Evolutionary conservation across 257 asterid genomes (phyloP).

Genomic region (Mentha longifolia): DNA sequence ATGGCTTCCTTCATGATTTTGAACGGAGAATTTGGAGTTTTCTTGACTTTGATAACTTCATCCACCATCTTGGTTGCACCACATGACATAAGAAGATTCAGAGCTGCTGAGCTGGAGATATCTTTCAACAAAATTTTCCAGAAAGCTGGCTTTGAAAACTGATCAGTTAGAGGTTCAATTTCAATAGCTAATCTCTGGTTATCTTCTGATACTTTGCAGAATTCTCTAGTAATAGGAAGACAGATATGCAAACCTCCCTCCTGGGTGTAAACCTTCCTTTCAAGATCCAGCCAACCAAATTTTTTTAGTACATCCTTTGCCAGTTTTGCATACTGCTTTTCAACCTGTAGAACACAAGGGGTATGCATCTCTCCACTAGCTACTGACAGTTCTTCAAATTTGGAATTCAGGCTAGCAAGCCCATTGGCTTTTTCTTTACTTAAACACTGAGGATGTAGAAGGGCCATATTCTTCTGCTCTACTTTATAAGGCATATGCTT

Average conservation of each 20-base stretch:
- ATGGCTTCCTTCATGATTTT: constrained; percentile 78
- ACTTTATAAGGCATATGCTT: constrained; percentile 29
- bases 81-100: constrained; percentile 57
- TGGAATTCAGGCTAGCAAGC: constrained; percentile 37
- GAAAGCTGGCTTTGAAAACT: constrained; percentile 38
- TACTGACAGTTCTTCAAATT: constrained; percentile 41
- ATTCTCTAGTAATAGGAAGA: constrained; percentile 70
- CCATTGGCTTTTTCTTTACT: constrained; percentile 40
- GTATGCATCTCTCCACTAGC: constrained; percentile 34
- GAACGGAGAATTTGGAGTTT: constrained; percentile 63
- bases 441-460: constrained; percentile 26
- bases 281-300: constrained; percentile 88
- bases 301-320: constrained; percentile 83
- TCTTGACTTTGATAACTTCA: constrained; percentile 65
- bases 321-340: constrained; percentile 69
- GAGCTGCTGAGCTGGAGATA: constrained; percentile 56
- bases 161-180: constrained; percentile 39
- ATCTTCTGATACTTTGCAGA: constrained; percentile 51
- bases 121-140: constrained; percentile 47
- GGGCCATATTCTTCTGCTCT: constrained; percentile 32
- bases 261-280: constrained; percentile 74
- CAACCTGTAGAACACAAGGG: constrained; percentile 64
- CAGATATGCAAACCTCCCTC: constrained; percentile 67
- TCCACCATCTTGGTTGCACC: constrained; percentile 71
- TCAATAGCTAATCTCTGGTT: constrained; percentile 40